Conservation (phyloP, 2,329 filamentous ascomycete genomes). For the Huntiella omanensis region DNA sequence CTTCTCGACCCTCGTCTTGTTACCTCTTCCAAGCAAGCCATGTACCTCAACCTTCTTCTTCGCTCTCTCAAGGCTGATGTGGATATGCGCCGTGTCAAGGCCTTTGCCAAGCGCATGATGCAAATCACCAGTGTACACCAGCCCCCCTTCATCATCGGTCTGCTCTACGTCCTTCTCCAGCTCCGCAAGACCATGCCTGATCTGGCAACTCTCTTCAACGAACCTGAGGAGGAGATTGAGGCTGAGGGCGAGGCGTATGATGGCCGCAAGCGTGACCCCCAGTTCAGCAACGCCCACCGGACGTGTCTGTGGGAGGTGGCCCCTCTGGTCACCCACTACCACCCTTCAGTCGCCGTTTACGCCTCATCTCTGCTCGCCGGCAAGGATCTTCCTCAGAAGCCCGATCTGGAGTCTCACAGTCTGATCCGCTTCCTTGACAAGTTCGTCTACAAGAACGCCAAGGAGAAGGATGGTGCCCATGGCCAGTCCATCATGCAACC, state of each 20-base stretch:
- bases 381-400: constrained; percentile 61
- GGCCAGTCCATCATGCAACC: constrained; percentile 96
- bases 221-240: constrained; percentile 57
- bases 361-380: constrained; percentile 52
- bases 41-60: constrained; percentile 86
- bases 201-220: constrained; percentile 57
- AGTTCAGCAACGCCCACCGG: constrained; percentile 79
- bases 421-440: constrained; percentile 92
- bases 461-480: constrained; percentile 45
- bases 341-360: constrained; percentile 79
- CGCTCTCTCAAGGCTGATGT: constrained; percentile 74
- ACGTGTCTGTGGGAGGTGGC: constrained; percentile 83
- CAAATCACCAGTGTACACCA: constrained; percentile 80
- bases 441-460: constrained; percentile 93
- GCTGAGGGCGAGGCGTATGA: constrained; percentile 49
- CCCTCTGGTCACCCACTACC: constrained; percentile 66
- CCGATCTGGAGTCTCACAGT: constrained; percentile 75
- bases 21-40: constrained; percentile 80
- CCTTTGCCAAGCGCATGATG: constrained; percentile 83
- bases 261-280: constrained; percentile 75
- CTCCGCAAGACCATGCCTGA: constrained; percentile 63
- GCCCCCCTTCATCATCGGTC: constrained; percentile 76
- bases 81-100: constrained; percentile 82
- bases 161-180: constrained; percentile 77
- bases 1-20: constrained; percentile 75